Evolutionary conservation across 805 yeast genomes (phyloP).

Genomic region (Barnettozyma vustinii): DNA sequence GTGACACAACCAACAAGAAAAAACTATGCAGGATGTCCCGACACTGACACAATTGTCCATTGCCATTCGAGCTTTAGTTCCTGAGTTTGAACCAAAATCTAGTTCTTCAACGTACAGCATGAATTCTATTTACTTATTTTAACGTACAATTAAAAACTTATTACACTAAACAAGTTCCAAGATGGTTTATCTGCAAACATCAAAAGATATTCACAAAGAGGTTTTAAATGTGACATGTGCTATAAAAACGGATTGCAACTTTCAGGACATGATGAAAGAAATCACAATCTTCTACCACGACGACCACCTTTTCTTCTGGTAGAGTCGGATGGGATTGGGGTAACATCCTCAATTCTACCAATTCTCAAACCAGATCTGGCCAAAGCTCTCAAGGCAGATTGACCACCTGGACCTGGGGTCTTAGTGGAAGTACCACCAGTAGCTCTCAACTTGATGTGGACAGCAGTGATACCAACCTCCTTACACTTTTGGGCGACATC

Average conservation of each 20-base stretch:
- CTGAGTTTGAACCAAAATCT: too few relatives aligned
- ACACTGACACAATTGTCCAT: background rate
- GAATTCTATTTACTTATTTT: slow-evolving; percentile 12
- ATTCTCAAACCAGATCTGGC: slow-evolving; percentile 99
- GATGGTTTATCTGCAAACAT: slow-evolving; percentile 9
- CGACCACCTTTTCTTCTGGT: slow-evolving; percentile 99
- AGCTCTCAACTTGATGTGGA: slow-evolving; percentile 99
- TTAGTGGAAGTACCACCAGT: slow-evolving; percentile 99
- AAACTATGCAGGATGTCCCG: background rate
- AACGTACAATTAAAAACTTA: slow-evolving; percentile 28
- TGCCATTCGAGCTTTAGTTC: too few relatives aligned
- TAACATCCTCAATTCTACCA: slow-evolving; percentile 99
- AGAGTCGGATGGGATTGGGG: slow-evolving; percentile 99
- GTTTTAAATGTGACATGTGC: slow-evolving; percentile 5
- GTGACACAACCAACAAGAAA: background rate
- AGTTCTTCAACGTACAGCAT: too few relatives aligned
- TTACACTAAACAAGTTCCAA: slow-evolving; percentile 22
- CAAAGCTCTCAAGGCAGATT: slow-evolving; percentile 97
- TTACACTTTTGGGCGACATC: slow-evolving; percentile 98
- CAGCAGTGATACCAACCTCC: slow-evolving; percentile 99
- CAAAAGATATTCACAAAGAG: background rate
- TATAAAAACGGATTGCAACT: slow-evolving; percentile 6
- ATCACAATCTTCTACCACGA: slow-evolving; percentile 99
- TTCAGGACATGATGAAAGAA: slow-evolving; percentile 8
- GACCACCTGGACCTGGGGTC: slow-evolving; percentile 99